Evolutionary conservation across 2,329 filamentous ascomycete species (phyloP).

Genomic region (Penicillium sp.): DNA sequence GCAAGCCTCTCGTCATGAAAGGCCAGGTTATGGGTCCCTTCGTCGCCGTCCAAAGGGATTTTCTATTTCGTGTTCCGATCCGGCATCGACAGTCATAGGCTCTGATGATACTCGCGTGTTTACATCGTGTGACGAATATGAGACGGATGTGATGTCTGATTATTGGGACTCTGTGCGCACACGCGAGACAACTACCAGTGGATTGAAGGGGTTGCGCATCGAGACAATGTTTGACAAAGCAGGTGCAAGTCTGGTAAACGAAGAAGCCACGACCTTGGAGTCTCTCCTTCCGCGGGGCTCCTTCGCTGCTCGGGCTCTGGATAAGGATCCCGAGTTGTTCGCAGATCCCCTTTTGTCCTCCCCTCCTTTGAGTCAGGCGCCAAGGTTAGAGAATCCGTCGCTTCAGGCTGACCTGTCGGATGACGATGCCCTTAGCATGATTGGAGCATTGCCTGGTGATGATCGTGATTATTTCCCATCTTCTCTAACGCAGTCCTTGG

Average conservation of each 20-base stretch:
- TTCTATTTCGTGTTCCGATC: conserved; percentile 59
- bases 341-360: conserved; percentile 16
- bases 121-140: conserved; percentile 60
- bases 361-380: conserved; percentile 13
- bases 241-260: conserved; percentile 36
- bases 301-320: conserved; percentile 35
- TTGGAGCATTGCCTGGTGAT: conserved; percentile 30
- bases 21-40: conserved; percentile 24
- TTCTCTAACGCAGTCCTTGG: conserved; percentile 9
- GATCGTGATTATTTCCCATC: conserved; percentile 10
- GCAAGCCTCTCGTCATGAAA: conserved; percentile 21
- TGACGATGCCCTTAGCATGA: conserved; percentile 30
- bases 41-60: conserved; percentile 50
- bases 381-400: conserved; percentile 19
- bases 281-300: conserved; percentile 51
- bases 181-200: conserved; percentile 54
- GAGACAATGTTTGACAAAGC: conserved; percentile 64
- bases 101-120: conserved; percentile 61
- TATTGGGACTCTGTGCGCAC: conserved; percentile 65
- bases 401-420: conserved; percentile 27
- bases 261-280: conserved; percentile 47
- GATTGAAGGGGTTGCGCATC: conserved; percentile 57
- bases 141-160: conserved; percentile 61
- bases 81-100: conserved; percentile 58
- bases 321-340: conserved; percentile 22